phyloP scores from a whole-genome alignment of 441 rosid genomes.

The Biscutella laevigata region DNA sequence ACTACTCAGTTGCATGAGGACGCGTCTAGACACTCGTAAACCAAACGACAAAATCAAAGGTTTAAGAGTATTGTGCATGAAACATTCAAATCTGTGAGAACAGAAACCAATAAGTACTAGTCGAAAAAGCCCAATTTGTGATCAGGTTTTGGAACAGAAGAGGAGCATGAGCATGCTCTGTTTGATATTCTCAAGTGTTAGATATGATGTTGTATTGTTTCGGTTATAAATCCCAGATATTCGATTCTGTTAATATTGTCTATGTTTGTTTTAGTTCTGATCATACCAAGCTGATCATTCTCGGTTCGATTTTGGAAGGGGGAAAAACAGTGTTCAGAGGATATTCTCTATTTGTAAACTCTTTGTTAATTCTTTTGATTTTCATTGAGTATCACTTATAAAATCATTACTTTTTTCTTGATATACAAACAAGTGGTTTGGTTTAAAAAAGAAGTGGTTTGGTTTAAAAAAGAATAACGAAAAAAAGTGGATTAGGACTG shows the following conservation, averaged over 20 bases:
- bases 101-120: background rate
- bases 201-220: constrained; percentile 23
- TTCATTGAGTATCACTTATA: too few species aligned
- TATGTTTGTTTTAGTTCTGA: constrained; percentile 16
- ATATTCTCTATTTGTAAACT: constrained; percentile 12
- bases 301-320: constrained; percentile 2
- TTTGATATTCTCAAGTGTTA: constrained; percentile 12
- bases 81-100: constrained; percentile 7
- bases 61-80: constrained; percentile 3
- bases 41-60: background rate
- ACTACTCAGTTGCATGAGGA: constrained; percentile 66
- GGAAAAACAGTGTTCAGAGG: constrained; percentile 10
- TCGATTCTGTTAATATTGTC: constrained; percentile 18
- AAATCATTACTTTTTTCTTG: too few species aligned
- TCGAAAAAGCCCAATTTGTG: too few species aligned
- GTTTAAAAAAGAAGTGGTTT: too few species aligned
- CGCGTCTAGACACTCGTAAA: constrained; percentile 56
- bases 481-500: too few species aligned
- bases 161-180: background rate
- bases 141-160: constrained; percentile 14
- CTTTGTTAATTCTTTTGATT: too few species aligned
- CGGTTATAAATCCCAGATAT: constrained; percentile 1
- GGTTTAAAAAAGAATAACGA: too few species aligned
- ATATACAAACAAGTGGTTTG: too few species aligned
- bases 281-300: constrained; percentile 10